These are phyloP conservation scores for Sugiyamaella valdiviana DNA, from an alignment of 805 yeast genomes.

Conservation along the genomic window DNA sequence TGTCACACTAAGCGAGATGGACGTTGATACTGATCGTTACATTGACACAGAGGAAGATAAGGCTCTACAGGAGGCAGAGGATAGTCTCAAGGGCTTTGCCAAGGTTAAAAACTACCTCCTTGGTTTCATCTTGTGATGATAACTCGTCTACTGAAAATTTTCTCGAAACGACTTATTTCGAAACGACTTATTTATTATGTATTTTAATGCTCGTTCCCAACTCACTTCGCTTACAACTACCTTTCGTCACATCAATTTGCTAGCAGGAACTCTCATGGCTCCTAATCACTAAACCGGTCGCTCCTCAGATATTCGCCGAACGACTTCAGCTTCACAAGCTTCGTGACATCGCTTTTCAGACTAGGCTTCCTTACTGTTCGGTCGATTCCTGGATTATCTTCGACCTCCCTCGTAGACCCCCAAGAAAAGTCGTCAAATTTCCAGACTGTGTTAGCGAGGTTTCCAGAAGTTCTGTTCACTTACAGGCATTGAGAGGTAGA, in stretches of 20 bases:
- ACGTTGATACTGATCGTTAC: constrained; percentile 73
- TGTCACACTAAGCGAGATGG: constrained; percentile 63
- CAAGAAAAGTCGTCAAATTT: constrained; percentile 93
- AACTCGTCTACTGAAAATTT: neutral
- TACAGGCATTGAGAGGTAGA: constrained; percentile 72
- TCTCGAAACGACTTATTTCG: neutral
- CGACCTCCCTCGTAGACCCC: constrained; percentile 92
- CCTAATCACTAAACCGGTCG: neutral
- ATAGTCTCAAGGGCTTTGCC: constrained; percentile 21
- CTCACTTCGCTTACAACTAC: neutral
- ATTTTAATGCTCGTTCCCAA: neutral
- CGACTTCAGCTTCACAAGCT: constrained; percentile 6
- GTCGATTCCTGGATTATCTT: constrained; percentile 28
- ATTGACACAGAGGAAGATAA: constrained; percentile 44
- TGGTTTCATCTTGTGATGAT: constrained; percentile 9
- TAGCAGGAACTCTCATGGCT: neutral
- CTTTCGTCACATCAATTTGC: neutral
- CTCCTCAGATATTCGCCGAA: constrained; percentile 4
- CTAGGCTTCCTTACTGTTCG: constrained; percentile 17
- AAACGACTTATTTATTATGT: neutral
- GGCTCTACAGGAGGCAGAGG: constrained; percentile 35
- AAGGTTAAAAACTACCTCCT: constrained; percentile 1
- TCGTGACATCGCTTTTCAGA: neutral
- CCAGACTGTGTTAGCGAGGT: constrained; percentile 42
- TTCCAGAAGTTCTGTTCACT: neutral